Evolutionary conservation across 352 stramenopile genomes (phyloP), one percentile per base, ranked within the genome.

Genomic region (Phytopythium litorale): DNA sequence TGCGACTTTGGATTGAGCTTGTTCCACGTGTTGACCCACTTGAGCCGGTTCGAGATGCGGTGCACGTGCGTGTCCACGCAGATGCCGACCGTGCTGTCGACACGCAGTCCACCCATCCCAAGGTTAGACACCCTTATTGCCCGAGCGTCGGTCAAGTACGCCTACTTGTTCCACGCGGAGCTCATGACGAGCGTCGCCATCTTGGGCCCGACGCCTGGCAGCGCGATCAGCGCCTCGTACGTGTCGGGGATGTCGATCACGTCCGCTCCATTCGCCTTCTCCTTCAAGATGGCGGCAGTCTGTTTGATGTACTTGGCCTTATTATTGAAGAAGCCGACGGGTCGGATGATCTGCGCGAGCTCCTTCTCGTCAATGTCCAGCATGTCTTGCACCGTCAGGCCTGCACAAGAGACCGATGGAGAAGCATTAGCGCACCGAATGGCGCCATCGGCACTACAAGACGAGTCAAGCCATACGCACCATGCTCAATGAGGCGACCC

Each of bases 41-140:
- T 81, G 2, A 99, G 78, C 46, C 93, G 88, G 70, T 98, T 98
- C 43, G 95, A 96, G 57, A 99, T 98, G 33, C 96, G 91, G 71
- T 99, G 96, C 68, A 99, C 97, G 69, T 99, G 97, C 45, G 96
- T 98, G 67, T 99, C 97, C 16, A 99, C 94, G 51, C 95, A 97
- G 67, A 99, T 98, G 40, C 97, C 97, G 13, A 88, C 69, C 18
- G 79, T 91, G 33, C 82, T 88, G 28, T 64, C 56, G 40, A 2
- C 18, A 3, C n/a, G 59, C 42, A 46, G 18, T 40, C 35, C 9
- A 23, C 4, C 28, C 40, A 46, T 46, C 1, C 7, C 16, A 21
- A 46, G 40, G 40, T 46, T 19, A 62, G 3, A 54, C 9, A 53
- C 21, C 12, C 23, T 13, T 9, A 35, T 13, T 40, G 32, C 0